Evolutionary conservation across 345 rosid species (phyloP).

Genomic region (Camelina neglecta): DNA sequence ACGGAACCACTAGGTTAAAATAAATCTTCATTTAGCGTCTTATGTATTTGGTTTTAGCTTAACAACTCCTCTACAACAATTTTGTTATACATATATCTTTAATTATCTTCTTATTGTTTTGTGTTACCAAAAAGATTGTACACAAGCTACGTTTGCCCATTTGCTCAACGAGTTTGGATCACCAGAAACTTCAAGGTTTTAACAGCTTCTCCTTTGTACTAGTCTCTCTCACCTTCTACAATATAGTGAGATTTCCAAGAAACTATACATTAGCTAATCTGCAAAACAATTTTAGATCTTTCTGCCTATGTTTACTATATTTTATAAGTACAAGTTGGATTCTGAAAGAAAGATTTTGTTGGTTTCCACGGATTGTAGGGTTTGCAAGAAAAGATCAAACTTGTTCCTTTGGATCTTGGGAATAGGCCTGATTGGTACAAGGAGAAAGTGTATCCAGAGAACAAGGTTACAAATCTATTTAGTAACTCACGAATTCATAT

Average conservation of each 20-base stretch:
- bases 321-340: background rate
- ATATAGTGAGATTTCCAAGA: background rate
- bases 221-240: conserved; percentile 2
- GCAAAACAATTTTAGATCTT: background rate
- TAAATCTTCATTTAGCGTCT: background rate
- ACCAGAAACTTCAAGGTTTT: conserved; percentile 83
- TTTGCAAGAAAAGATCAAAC: conserved; percentile 73
- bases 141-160: conserved; percentile 67
- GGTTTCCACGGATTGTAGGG: conserved; percentile 50
- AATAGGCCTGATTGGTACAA: conserved; percentile 89
- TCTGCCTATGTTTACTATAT: background rate
- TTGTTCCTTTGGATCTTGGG: conserved; percentile 75
- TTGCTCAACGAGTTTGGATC: conserved; percentile 93
- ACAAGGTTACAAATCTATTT: conserved; percentile 59
- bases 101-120: background rate
- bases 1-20: conserved; percentile 70
- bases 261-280: background rate
- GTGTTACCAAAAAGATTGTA: conserved; percentile 58
- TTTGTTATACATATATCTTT: background rate
- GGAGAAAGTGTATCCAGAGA: conserved; percentile 78
- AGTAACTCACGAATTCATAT: background rate
- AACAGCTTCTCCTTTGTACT: conserved; percentile 5
- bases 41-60: background rate
- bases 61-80: background rate
- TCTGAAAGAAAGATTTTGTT: conserved; percentile 1